Base-by-base conservation (phyloP, 768 basidiomycete genomes). In the Auriscalpium vulgare region DNA sequence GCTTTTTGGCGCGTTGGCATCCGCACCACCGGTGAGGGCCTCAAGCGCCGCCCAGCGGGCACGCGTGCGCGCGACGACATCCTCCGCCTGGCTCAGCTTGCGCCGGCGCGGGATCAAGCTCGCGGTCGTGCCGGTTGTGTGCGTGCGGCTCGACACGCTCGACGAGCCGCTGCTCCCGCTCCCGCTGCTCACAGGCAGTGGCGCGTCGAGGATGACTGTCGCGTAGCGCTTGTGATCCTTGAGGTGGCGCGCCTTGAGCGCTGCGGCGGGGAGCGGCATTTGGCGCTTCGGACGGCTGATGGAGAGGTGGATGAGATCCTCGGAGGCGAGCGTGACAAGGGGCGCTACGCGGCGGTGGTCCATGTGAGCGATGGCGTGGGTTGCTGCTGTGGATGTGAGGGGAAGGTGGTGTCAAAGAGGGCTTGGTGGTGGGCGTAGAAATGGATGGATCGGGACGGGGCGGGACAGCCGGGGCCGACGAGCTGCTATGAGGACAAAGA, bases 1-100 rank as follows among this genome's bases (percentile, higher is more conserved):
- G 56, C 29, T 29, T 29, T 4, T 29, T 7, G 29, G 29, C 29
- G 29, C 29, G 29, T 29, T 29, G 29, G 29, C 29, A 29, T 29
- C 7, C 29, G 29, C 29, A 7, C 29, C 29, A 29, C 29, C 29
- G 29, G 59, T 57, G 16, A 60, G 57, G 35, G 57, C 54, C 9
- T 60, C 59, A 49, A 60, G 57, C 17, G 59, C 54, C 1, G 59
- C 59, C 59, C 59, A 60, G 10, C 59, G 53, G 3, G 57, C 59
- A 17, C 59, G 59, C 0, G 55, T 57, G 29, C 59, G 57, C 7
- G 59, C 59, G 1, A 57, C 59, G 10, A 60, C 57, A 37, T 60
- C 59, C 50, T 59, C 57, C 1, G 59, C 59, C 8, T 58, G 53
- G 43, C 59, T 60, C 13, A 60, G 53, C 47, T 60, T 60, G 11